These are phyloP conservation scores for Candida cerambycidarum DNA, from an alignment of 805 yeast species.

Conservation along the genomic window DNA sequence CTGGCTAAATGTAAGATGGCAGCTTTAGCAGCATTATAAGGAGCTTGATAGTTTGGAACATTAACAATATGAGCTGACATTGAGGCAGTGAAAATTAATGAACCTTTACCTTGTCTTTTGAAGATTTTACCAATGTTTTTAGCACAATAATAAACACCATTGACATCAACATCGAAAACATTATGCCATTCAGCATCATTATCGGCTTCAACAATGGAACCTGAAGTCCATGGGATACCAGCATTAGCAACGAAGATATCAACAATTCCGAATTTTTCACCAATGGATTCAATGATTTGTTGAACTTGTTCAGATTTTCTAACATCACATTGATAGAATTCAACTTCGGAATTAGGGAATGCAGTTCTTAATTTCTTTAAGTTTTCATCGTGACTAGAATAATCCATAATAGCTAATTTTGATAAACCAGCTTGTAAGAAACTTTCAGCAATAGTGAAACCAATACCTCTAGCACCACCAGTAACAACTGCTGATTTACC, in stretches of 20 bases:
- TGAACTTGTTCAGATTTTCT: conserved; percentile 39
- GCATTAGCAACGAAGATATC: conserved; percentile 49
- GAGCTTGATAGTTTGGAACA: conserved; percentile 83
- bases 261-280: conserved; percentile 32
- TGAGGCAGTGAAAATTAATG: conserved; percentile 81
- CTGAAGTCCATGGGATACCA: conserved; percentile 49
- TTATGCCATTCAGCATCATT: conserved; percentile 66
- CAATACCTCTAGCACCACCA: conserved; percentile 42
- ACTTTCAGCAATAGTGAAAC: conserved; percentile 35
- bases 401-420: conserved; percentile 43
- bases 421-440: conserved; percentile 37
- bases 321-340: conserved; percentile 38
- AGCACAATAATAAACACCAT: conserved; percentile 80
- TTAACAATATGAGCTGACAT: conserved; percentile 89
- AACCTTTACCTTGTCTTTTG: conserved; percentile 71
- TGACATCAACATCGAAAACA: conserved; percentile 71
- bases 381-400: conserved; percentile 29
- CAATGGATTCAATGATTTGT: conserved; percentile 30
- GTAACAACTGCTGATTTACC: conserved; percentile 36
- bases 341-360: conserved; percentile 33
- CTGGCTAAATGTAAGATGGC: conserved; percentile 73
- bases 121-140: conserved; percentile 72
- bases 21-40: conserved; percentile 86
- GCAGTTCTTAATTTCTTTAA: conserved; percentile 24
- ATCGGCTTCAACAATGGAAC: conserved; percentile 38